A percentile compares a stretch with the other conserved stretches of the same genome.
Conservation (phyloP, 2,329 filamentous ascomycete genomes). For the Colletotrichum simmondsii region DNA sequence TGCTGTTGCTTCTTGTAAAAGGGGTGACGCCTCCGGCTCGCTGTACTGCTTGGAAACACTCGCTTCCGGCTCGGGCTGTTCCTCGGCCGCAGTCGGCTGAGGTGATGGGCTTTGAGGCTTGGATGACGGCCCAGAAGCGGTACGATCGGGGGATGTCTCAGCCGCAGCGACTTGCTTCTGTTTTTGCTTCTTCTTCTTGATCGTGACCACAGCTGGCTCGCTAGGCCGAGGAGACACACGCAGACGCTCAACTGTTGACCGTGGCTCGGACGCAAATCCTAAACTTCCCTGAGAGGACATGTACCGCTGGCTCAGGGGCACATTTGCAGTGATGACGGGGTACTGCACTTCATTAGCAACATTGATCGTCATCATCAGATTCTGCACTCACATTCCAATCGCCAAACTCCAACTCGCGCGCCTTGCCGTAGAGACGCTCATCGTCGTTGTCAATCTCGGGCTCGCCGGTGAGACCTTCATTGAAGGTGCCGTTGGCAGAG, state of each 20-base stretch:
- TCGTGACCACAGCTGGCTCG: slow-evolving; percentile 20
- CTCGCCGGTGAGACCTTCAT: slow-evolving; percentile 48
- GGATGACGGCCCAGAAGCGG: slow-evolving; percentile 14
- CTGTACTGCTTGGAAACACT: not conserved
- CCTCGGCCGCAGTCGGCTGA: not conserved
- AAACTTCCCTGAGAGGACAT: slow-evolving; percentile 31
- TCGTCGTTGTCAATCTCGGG: slow-evolving; percentile 74
- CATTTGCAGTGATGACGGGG: slow-evolving; percentile 86
- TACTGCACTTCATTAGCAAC: slow-evolving; percentile 68
- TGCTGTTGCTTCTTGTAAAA: slow-evolving; percentile 18
- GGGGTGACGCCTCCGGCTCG: slow-evolving; percentile 7
- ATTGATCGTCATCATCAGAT: not conserved
- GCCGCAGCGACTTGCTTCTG: slow-evolving; percentile 24
- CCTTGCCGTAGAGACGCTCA: slow-evolving; percentile 76
- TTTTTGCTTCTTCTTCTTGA: slow-evolving; percentile 31
- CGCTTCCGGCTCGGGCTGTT: not conserved
- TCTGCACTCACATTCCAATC: slow-evolving; percentile 87
- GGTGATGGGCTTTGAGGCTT: slow-evolving; percentile 20
- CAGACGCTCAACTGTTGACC: slow-evolving; percentile 26
- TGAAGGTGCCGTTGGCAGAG: slow-evolving; percentile 54
- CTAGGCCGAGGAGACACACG: slow-evolving; percentile 18
- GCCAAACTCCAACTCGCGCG: slow-evolving; percentile 79
- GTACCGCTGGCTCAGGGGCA: slow-evolving; percentile 79
- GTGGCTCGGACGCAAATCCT: slow-evolving; percentile 21
- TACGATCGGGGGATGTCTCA: slow-evolving; percentile 12